Percentiles rank a stretch among this genome's conserved stretches.
Conservation (phyloP, 768 basidiomycete genomes). For the Russula brevipes region DNA sequence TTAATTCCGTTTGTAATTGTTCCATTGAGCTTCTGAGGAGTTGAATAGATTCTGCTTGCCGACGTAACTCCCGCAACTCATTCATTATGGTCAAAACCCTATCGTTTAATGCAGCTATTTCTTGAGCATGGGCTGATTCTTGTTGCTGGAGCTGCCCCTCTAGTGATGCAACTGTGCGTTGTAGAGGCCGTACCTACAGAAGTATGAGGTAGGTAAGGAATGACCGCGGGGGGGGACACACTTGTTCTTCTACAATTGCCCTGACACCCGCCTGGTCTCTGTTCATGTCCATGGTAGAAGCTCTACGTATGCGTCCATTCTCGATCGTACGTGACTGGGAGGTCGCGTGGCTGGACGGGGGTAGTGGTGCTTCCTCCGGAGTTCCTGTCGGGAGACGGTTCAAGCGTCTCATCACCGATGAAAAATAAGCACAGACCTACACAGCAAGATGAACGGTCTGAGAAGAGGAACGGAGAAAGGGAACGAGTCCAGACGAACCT, state of each 20-base stretch:
- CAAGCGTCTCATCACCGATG: neutral
- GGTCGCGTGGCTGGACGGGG: conserved; percentile 3
- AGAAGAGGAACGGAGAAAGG: neutral
- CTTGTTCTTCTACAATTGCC: conserved; percentile 19
- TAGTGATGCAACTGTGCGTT: conserved; percentile 18
- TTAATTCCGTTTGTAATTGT: conserved; percentile 21
- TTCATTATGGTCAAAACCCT: conserved; percentile 15
- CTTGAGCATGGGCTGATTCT: conserved; percentile 15
- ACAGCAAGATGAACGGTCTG: neutral
- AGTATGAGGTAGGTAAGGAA: neutral
- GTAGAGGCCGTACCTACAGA: conserved; percentile 19
- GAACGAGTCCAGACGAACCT: conserved; percentile 23
- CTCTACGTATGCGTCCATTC: neutral
- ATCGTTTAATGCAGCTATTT: conserved; percentile 19
- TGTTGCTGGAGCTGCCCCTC: conserved; percentile 24
- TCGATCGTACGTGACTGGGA: conserved; percentile 4
- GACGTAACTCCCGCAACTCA: conserved; percentile 19
- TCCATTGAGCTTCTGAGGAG: conserved; percentile 20
- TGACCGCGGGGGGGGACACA: neutral
- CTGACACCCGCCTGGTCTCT: conserved; percentile 4
- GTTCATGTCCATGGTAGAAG: neutral
- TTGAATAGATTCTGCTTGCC: conserved; percentile 21
- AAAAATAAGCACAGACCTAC: conserved; percentile 12
- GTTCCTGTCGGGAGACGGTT: conserved; percentile 10
- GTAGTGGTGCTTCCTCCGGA: conserved; percentile 3